A percentile compares a stretch with the other conserved stretches of the same genome.
phyloP scores from a whole-genome alignment of 176 grass and related monocot genomes.

The Pharus latifolius region DNA sequence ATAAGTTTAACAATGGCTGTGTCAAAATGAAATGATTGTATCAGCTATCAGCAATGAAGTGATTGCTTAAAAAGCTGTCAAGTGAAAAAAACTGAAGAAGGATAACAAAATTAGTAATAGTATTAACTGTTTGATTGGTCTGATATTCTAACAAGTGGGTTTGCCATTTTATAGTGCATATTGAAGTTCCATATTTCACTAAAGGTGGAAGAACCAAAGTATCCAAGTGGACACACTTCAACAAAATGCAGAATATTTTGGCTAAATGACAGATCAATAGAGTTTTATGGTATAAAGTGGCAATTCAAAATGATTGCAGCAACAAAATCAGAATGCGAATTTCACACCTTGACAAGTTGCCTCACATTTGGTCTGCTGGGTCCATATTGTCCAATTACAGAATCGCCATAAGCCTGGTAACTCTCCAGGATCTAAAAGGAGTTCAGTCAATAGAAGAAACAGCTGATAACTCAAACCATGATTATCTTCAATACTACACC shows the following conservation, averaged over 20 bases:
- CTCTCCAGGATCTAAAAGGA: conserved; percentile 64
- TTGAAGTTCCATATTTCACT: not conserved
- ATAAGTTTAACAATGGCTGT: conserved; percentile 77
- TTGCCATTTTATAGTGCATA: not conserved
- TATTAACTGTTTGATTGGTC: not conserved
- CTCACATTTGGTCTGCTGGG: conserved; percentile 61
- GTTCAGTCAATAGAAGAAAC: conserved; percentile 22
- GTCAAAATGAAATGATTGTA: conserved; percentile 20
- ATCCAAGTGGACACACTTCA: not conserved
- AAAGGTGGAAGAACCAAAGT: not conserved
- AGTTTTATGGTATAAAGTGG: not conserved
- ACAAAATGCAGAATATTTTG: not conserved
- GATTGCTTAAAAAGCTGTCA: not conserved
- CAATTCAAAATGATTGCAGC: not conserved
- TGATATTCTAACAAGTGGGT: not conserved
- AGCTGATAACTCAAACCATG: not conserved
- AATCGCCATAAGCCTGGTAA: conserved; percentile 89
- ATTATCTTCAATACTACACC: conserved; percentile 34
- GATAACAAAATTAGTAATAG: not conserved
- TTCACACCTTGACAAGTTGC: conserved; percentile 82
- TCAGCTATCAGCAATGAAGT: conserved; percentile 7
- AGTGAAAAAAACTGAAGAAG: not conserved
- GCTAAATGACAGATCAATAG: not conserved
- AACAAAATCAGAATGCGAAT: not conserved
- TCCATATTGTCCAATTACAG: conserved; percentile 68